Evolutionary conservation across 352 stramenopile genomes (phyloP).

Genomic region (Phytophthora megakarya): DNA sequence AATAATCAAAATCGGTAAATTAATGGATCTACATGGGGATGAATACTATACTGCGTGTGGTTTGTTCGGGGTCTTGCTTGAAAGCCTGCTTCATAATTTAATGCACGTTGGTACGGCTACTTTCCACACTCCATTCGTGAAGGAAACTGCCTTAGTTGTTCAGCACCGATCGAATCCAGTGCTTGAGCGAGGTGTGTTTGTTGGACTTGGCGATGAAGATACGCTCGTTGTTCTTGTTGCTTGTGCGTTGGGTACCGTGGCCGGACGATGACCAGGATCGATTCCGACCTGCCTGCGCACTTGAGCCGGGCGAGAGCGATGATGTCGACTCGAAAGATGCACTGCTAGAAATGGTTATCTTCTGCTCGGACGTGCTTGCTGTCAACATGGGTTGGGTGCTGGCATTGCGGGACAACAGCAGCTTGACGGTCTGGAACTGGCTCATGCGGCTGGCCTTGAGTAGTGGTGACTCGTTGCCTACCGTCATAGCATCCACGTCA

Average conservation of each 20-base stretch:
- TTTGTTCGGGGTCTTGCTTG: constrained; percentile 1
- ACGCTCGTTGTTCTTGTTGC: constrained; percentile 39
- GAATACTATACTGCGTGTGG: constrained; percentile 36
- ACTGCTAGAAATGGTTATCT: constrained; percentile 25
- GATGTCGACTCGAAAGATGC: constrained; percentile 35
- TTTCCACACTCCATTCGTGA: constrained; percentile 25
- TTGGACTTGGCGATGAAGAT: constrained; percentile 74
- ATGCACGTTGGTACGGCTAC: constrained; percentile 3
- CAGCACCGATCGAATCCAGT: constrained; percentile 71
- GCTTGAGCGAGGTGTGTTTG: constrained; percentile 71
- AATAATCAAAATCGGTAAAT: constrained; percentile 50
- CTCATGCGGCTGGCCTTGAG: constrained; percentile 86
- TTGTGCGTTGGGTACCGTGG: constrained; percentile 34
- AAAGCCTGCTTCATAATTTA: constrained; percentile 27
- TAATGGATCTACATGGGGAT: constrained; percentile 34
- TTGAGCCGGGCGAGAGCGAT: constrained; percentile 19
- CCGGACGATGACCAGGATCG: constrained; percentile 36
- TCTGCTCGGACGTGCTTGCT: constrained; percentile 29
- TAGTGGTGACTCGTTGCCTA: constrained; percentile 68
- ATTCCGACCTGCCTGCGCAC: constrained; percentile 29
- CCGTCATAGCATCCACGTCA: constrained; percentile 66
- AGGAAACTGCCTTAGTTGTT: constrained; percentile 44
- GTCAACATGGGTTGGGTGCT: constrained; percentile 31
- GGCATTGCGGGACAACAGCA: constrained; percentile 63
- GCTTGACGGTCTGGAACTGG: constrained; percentile 77